These are phyloP conservation scores for Nasturtium officinale DNA, from an alignment of 345 rosid genomes.

Conservation along the genomic window DNA sequence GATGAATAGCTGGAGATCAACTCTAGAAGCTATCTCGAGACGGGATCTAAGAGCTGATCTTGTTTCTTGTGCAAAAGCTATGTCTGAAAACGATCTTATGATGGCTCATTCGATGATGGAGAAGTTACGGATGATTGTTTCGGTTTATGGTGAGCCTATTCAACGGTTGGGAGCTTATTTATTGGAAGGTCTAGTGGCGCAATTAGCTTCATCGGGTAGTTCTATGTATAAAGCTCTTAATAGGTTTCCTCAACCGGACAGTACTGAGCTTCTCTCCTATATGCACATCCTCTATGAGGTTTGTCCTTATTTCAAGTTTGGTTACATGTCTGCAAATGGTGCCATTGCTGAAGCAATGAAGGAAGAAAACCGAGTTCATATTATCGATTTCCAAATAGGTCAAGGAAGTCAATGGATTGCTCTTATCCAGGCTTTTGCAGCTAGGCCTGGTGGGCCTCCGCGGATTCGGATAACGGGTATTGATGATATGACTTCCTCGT, in stretches of 20 bases:
- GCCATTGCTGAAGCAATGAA: conserved; percentile 99
- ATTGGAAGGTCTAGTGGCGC: conserved; percentile 93
- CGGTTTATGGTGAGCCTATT: conserved; percentile 95
- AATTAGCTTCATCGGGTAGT: conserved; percentile 77
- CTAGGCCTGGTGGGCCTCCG: conserved; percentile 95
- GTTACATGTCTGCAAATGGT: conserved; percentile 97
- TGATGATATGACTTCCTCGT: conserved; percentile 76
- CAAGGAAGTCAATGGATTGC: conserved; percentile 96
- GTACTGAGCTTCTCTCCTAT: conserved; percentile 75
- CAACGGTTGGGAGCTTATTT: conserved; percentile 92
- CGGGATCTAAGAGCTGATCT: conserved; percentile 64
- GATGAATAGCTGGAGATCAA: conserved; percentile 55
- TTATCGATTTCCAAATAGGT: conserved; percentile 82
- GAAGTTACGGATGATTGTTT: conserved; percentile 70
- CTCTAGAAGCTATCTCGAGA: conserved; percentile 56
- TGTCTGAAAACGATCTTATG: conserved; percentile 68
- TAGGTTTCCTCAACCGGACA: conserved; percentile 72
- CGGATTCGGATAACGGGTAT: conserved; percentile 81
- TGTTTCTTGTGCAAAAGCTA: conserved; percentile 71
- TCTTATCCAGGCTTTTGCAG: conserved; percentile 97
- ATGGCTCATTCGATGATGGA: conserved; percentile 73
- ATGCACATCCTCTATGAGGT: conserved; percentile 94
- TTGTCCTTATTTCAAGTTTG: conserved; percentile 93
- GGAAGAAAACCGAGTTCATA: conserved; percentile 83
- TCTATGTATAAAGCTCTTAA: conserved; percentile 69